Base-by-base conservation (phyloP, 345 rosid genomes). In the Moringa oleifera region DNA sequence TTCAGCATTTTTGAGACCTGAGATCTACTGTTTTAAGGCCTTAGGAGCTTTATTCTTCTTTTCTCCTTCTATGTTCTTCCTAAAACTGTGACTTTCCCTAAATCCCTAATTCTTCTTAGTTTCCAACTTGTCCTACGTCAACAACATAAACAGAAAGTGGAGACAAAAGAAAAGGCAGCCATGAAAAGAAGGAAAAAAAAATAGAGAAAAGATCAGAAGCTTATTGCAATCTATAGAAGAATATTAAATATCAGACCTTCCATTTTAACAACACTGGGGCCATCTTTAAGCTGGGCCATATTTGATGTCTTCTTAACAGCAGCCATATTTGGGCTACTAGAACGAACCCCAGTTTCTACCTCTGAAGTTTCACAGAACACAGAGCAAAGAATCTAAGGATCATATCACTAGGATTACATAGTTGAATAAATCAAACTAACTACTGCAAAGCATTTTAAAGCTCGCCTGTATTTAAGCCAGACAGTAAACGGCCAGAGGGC, bases 401-500 rank as follows among this genome's bases (percentile, higher is more conserved):
- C 25, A 50, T 23, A 47, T 9, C 20, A 23, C 66, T 41, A 45
- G 64, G 54, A 46, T 65, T 17, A 24, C 55, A 51, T 45, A 4
- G 10, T 16, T 23, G 23, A 33, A 31, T 0, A 18, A 71, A 68
- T 28, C 24, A 49, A 0, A 68, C 37, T 20, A 67, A 52, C 23
- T 37, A 50, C 41, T 61, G 47, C 65, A 33, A 36, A 50, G 45
- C 13, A 24, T 55, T n/a, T 21, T 33, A 41, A 28, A 22, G 49
- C 66, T 69, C 61, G 84, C 90, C 81, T 53, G 80, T 59, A 66
- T 75, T 75, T 51, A 50, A 58, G 23, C 77, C 70, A 54, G 80
- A 77, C 10, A 70, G 17, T 65, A 70, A 68, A 55, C 74, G 83
- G 51, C 85, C 81, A 67, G 83, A 68, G 58, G 76, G 66, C 63